Conservation (phyloP, 441 rosid species). For the Mallotus japonicus region DNA sequence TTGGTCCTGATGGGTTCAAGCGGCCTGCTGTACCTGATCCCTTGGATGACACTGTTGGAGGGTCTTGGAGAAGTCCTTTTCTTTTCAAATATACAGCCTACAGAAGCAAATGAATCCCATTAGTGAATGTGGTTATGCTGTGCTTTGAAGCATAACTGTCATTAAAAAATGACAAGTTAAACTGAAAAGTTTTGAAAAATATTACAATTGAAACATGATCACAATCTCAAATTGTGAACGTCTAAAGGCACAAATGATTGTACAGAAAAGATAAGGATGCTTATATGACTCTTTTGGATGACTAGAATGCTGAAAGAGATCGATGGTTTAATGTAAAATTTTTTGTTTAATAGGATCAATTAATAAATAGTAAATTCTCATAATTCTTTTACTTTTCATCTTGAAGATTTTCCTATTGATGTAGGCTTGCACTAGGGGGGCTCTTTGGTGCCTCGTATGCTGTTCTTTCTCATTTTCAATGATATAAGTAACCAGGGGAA, state of each 20-base stretch:
- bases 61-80: slow-evolving; percentile 47
- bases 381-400: not conserved
- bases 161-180: not conserved
- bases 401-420: slow-evolving; percentile 5
- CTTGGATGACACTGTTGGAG: slow-evolving; percentile 45
- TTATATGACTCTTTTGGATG: too few relatives aligned
- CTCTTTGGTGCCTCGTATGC: not conserved
- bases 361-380: not conserved
- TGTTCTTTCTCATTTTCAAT: not conserved
- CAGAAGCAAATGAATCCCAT: slow-evolving; percentile 25
- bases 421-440: not conserved
- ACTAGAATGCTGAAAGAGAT: not conserved
- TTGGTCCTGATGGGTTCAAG: slow-evolving; percentile 45
- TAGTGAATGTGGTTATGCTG: not conserved
- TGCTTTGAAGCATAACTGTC: slow-evolving; percentile 2
- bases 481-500: not conserved
- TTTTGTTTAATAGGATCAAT: not conserved
- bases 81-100: slow-evolving; percentile 87
- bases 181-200: too few relatives aligned
- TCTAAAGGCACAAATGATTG: not conserved
- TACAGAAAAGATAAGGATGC: not conserved
- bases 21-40: slow-evolving; percentile 41
- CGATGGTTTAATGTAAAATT: not conserved
- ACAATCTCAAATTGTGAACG: not conserved
- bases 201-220: too few relatives aligned